phyloP scores from a whole-genome alignment of 1,284 basidiomycete genomes.

The Cryptococcus floricola region DNA sequence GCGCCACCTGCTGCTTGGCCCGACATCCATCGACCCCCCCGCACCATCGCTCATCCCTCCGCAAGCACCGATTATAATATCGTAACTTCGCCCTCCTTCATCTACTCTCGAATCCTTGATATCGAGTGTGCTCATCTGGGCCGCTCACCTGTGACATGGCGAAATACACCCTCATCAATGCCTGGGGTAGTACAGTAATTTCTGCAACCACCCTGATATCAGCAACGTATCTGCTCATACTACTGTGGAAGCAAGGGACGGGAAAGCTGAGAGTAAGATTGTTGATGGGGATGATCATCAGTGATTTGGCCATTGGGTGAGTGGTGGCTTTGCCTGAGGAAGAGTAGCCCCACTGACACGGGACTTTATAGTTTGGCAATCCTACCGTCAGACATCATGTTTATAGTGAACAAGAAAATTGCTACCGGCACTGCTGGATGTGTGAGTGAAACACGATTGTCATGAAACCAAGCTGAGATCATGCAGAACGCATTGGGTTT shows the following conservation, averaged over 20 bases:
- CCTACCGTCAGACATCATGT: conserved; percentile 25
- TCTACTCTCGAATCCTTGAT: too few species aligned
- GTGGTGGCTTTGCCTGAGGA: conserved; percentile 4
- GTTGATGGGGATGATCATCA: conserved; percentile 41
- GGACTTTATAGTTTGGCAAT: conserved; percentile 23
- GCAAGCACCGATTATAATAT: too few species aligned
- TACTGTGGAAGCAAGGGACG: conserved; percentile 27
- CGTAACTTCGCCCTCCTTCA: too few species aligned
- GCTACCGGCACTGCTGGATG: conserved; percentile 26
- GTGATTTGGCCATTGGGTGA: conserved; percentile 40
- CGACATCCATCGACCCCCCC: too few species aligned
- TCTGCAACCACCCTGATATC: conserved; percentile 30
- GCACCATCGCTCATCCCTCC: too few species aligned
- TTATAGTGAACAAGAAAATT: conserved; percentile 18
- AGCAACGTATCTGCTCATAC: conserved; percentile 27
- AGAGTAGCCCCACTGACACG: background rate
- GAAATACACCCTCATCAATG: conserved; percentile 15
- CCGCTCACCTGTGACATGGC: background rate
- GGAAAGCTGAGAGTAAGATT: conserved; percentile 40
- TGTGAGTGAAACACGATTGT: conserved; percentile 20
- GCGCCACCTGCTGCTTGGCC: too few species aligned
- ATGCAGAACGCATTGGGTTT: conserved; percentile 33
- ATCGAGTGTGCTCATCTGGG: too few species aligned
- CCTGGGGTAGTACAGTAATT: conserved; percentile 34
- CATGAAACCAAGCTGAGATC: background rate